phyloP scores from a whole-genome alignment of 2,329 filamentous ascomycete genomes.

The Penicillium rolfsii region DNA sequence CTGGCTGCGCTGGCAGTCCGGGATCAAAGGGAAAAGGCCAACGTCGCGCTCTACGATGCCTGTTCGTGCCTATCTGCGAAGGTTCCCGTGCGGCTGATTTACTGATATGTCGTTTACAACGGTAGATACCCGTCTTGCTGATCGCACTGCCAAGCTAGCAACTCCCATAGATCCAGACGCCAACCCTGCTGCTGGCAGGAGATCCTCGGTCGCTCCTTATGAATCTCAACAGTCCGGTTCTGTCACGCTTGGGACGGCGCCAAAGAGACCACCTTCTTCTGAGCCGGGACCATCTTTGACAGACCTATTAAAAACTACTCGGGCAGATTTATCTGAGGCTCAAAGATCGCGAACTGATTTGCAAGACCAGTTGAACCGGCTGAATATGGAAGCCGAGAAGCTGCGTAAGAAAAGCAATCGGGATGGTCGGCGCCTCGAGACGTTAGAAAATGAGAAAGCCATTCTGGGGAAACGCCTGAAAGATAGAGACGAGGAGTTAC shows the following conservation, averaged over 20 bases:
- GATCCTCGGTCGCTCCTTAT: conserved; percentile 24
- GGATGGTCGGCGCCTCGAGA: conserved; percentile 65
- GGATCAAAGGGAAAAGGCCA: conserved; percentile 69
- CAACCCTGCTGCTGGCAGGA: conserved; percentile 26
- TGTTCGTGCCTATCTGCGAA: conserved; percentile 56
- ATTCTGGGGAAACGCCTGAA: conserved; percentile 67
- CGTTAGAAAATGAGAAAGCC: conserved; percentile 65
- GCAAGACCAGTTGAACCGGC: conserved; percentile 63
- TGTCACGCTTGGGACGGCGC: conserved; percentile 34
- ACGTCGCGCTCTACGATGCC: conserved; percentile 72
- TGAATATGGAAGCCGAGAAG: conserved; percentile 66
- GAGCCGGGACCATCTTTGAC: conserved; percentile 36
- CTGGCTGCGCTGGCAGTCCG: conserved; percentile 71
- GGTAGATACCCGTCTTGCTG: conserved; percentile 66
- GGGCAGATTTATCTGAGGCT: conserved; percentile 73
- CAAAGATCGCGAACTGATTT: conserved; percentile 73
- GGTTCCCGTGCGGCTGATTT: conserved; percentile 3
- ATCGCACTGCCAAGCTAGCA: conserved; percentile 63
- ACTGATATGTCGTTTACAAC: conserved; percentile 29
- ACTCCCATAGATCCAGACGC: conserved; percentile 33
- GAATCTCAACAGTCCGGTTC: conserved; percentile 32
- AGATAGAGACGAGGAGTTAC: conserved; percentile 83
- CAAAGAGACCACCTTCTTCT: conserved; percentile 31
- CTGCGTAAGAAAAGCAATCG: conserved; percentile 63
- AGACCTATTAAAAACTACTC: conserved; percentile 42